Conservation (phyloP, 768 basidiomycete genomes). For the Termitomyces sp. region DNA sequence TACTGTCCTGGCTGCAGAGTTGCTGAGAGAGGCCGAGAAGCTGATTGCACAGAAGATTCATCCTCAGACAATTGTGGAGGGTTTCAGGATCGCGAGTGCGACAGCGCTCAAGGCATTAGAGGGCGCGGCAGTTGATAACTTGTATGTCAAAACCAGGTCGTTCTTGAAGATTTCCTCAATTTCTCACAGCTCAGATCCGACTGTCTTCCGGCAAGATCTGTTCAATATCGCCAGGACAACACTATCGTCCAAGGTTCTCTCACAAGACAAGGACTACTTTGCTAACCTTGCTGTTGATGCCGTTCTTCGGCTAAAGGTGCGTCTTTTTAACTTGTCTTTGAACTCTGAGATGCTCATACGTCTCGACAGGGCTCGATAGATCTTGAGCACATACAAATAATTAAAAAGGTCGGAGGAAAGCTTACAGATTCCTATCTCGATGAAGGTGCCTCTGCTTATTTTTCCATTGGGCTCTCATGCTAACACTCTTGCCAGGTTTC, state of each 20-base stretch:
- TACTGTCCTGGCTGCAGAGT: slow-evolving; percentile 86
- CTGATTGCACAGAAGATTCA: slow-evolving; percentile 89
- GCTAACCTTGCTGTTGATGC: slow-evolving; percentile 97
- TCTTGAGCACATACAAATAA: slow-evolving; percentile 97
- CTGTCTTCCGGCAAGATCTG: slow-evolving; percentile 79
- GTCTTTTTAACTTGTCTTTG: background rate
- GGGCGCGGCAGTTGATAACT: slow-evolving; percentile 75
- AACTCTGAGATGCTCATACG: background rate
- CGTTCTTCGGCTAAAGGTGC: slow-evolving; percentile 83
- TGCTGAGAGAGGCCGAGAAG: slow-evolving; percentile 93
- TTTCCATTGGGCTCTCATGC: background rate
- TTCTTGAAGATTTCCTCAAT: background rate
- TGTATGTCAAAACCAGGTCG: slow-evolving; percentile 40
- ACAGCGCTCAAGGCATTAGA: slow-evolving; percentile 86
- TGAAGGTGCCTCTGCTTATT: slow-evolving; percentile 54
- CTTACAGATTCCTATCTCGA: slow-evolving; percentile 97
- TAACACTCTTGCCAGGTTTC: slow-evolving; percentile 54
- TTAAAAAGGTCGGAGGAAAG: slow-evolving; percentile 99
- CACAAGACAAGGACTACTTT: slow-evolving; percentile 97
- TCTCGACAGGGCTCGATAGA: slow-evolving; percentile 82
- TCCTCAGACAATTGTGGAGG: slow-evolving; percentile 97
- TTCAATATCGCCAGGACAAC: slow-evolving; percentile 98
- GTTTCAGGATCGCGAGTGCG: slow-evolving; percentile 86
- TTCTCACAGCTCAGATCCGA: slow-evolving; percentile 55
- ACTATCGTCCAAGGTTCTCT: slow-evolving; percentile 90